A percentile compares a stretch with the other conserved stretches of the same genome.
phyloP scores from a whole-genome alignment of 2,329 filamentous ascomycete genomes.

The Eutypa lata region DNA sequence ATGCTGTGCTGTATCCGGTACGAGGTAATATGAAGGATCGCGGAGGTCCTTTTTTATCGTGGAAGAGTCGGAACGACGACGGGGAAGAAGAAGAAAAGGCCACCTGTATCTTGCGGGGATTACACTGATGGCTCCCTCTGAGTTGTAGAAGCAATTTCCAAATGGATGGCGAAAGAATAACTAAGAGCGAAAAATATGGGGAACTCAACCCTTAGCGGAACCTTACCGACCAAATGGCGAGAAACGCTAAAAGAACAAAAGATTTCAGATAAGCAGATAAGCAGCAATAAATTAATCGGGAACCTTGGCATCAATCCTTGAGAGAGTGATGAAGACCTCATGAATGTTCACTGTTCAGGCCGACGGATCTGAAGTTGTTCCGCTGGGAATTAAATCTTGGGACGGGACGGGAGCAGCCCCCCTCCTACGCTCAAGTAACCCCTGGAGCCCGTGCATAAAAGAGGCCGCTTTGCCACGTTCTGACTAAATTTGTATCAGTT shows the following conservation, averaged over 20 bases:
- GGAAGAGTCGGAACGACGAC: background rate
- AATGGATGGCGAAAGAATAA: background rate
- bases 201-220: background rate
- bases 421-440: too few relatives aligned
- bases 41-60: background rate
- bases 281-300: too few relatives aligned
- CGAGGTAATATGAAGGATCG: background rate
- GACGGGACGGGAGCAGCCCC: too few relatives aligned
- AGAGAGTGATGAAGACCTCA: too few relatives aligned
- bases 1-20: background rate
- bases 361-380: too few relatives aligned
- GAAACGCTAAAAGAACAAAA: background rate
- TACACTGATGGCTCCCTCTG: background rate
- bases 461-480: too few relatives aligned
- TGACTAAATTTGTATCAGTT: too few relatives aligned
- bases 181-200: background rate
- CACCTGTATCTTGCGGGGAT: background rate
- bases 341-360: too few relatives aligned
- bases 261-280: background rate
- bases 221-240: background rate
- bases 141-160: background rate
- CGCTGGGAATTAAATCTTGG: too few relatives aligned
- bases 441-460: too few relatives aligned
- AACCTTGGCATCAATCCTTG: too few relatives aligned
- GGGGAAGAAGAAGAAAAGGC: slow-evolving; percentile 16